A percentile compares a stretch with the other conserved stretches of the same genome.
Conservation (phyloP, 1,284 basidiomycete species). For the Schizophyllum commune region DNA sequence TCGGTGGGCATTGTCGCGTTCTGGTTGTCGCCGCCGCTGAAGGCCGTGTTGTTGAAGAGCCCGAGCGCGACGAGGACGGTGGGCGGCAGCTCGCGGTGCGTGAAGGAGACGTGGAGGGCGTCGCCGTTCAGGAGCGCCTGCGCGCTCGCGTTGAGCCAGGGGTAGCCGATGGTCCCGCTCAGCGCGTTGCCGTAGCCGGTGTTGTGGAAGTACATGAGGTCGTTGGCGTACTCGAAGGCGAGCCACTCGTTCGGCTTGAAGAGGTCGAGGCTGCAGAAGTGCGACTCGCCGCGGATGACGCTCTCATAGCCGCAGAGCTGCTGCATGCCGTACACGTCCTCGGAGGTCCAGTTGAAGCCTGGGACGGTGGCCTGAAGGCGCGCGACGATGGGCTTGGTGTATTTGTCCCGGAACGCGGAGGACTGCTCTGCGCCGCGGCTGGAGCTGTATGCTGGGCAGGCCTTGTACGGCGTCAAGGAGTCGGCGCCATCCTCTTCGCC, state of each 20-base stretch:
- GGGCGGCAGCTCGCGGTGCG: neutral
- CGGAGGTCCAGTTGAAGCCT: conserved; percentile 62
- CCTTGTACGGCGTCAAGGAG: neutral
- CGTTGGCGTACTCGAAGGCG: neutral
- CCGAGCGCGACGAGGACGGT: neutral
- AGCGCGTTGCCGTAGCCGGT: neutral
- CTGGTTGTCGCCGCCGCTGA: neutral
- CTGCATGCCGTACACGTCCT: conserved; percentile 70
- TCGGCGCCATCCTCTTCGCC: neutral
- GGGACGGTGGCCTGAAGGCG: conserved; percentile 54
- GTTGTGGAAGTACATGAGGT: neutral
- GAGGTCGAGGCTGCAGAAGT: neutral
- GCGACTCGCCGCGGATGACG: neutral
- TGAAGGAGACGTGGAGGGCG: neutral
- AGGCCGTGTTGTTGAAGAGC: neutral
- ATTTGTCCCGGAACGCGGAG: neutral
- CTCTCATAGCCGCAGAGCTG: conserved; percentile 78
- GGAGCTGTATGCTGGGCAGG: neutral
- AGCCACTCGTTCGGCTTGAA: neutral
- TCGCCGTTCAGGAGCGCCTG: neutral
- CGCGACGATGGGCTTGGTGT: neutral
- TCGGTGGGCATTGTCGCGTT: neutral
- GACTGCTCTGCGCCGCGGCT: neutral
- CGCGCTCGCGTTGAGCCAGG: neutral
- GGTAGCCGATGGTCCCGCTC: neutral